These are phyloP conservation scores for Lepidopterella palustris DNA, from an alignment of 495 filamentous ascomycete genomes.

Conservation along the genomic window DNA sequence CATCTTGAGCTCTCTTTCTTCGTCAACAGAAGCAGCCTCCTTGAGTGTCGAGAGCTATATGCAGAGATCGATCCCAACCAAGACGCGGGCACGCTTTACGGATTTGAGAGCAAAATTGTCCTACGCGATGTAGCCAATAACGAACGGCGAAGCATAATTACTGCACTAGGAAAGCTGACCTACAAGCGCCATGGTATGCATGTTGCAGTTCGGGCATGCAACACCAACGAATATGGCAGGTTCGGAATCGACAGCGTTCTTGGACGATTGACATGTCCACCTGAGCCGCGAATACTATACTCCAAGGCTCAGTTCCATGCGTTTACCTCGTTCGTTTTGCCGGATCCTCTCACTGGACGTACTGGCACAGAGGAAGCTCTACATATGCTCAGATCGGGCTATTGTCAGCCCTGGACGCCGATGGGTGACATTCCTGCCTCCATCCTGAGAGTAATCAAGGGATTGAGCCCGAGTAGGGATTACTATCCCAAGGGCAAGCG, in stretches of 20 bases:
- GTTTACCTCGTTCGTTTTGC: slow-evolving; percentile 27
- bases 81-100: slow-evolving; percentile 45
- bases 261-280: slow-evolving; percentile 23
- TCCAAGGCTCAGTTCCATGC: slow-evolving; percentile 31
- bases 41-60: slow-evolving; percentile 21
- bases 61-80: slow-evolving; percentile 34
- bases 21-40: slow-evolving; percentile 22
- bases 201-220: slow-evolving; percentile 29
- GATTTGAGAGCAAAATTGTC: slow-evolving; percentile 43
- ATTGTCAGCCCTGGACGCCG: slow-evolving; percentile 27
- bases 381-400: slow-evolving; percentile 21
- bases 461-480: slow-evolving; percentile 19
- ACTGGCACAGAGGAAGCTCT: slow-evolving; percentile 33
- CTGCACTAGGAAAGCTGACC: slow-evolving; percentile 16
- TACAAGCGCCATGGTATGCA: slow-evolving; percentile 30
- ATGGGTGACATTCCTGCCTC: background rate
- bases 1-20: slow-evolving; percentile 26
- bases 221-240: slow-evolving; percentile 32
- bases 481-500: slow-evolving; percentile 28
- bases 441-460: slow-evolving; percentile 17
- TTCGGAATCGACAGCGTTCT: slow-evolving; percentile 29
- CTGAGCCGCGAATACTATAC: slow-evolving; percentile 28
- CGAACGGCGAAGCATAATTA: slow-evolving; percentile 31
- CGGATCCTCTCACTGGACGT: slow-evolving; percentile 29
- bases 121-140: slow-evolving; percentile 34